A percentile compares a stretch with the other conserved stretches of the same genome.
These are phyloP conservation scores for Penicillium argentinense DNA, from an alignment of 495 filamentous ascomycete genomes.

Conservation along the genomic window DNA sequence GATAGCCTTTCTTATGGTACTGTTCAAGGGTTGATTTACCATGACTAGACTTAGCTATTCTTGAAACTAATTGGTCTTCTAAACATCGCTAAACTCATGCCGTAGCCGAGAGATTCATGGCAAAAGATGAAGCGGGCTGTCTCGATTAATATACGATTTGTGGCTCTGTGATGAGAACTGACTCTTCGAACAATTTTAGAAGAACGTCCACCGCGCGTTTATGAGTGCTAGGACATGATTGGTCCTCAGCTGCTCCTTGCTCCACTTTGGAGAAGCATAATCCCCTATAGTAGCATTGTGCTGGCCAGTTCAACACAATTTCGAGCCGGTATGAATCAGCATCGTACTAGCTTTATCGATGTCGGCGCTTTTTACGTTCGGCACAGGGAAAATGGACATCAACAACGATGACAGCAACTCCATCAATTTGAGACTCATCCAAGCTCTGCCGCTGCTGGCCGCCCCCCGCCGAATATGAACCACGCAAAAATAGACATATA, in stretches of 20 bases:
- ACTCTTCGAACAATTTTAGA: constrained; percentile 9
- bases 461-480: too few relatives aligned
- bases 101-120: constrained; percentile 12
- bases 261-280: constrained; percentile 13
- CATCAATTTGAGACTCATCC: too few relatives aligned
- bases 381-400: too few relatives aligned
- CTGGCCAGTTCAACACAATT: constrained; percentile 10
- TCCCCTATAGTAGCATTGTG: constrained; percentile 2
- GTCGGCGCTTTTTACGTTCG: too few relatives aligned
- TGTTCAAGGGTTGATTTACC: constrained; percentile 15
- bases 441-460: too few relatives aligned
- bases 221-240: constrained; percentile 11
- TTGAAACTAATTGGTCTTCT: constrained; percentile 14
- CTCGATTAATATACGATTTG: constrained; percentile 10
- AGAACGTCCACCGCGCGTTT: constrained; percentile 3
- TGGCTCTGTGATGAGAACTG: constrained; percentile 9
- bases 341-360: too few relatives aligned
- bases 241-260: constrained; percentile 12
- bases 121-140: constrained; percentile 9
- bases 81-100: constrained; percentile 12
- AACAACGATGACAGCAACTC: too few relatives aligned
- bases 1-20: constrained; percentile 15
- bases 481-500: too few relatives aligned
- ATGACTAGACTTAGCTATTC: constrained; percentile 11
- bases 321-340: too few relatives aligned